These are phyloP conservation scores for Crataegus laevigata DNA, from an alignment of 306 rosid species.

Conservation along the genomic window DNA sequence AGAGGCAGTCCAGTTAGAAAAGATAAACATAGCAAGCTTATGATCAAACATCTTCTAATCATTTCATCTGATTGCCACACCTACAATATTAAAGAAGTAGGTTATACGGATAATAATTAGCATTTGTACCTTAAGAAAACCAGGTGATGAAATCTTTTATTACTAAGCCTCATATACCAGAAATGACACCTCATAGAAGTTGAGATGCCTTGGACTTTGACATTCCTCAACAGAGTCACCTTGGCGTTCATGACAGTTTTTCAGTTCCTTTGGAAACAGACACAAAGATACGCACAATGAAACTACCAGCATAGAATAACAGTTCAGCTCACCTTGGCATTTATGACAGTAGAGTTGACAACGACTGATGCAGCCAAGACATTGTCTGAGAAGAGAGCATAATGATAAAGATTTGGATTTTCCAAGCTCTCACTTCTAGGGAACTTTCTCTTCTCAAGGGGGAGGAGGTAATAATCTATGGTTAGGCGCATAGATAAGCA, in stretches of 20 bases:
- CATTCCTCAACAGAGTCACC: conserved; percentile 27
- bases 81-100: neutral
- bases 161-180: neutral
- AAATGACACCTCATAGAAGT: neutral
- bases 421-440: conserved; percentile 81
- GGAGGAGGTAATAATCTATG: conserved; percentile 79
- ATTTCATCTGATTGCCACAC: neutral
- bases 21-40: neutral
- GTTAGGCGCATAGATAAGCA: conserved; percentile 91
- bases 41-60: neutral
- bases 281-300: neutral
- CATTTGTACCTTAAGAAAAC: neutral
- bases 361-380: conserved; percentile 96
- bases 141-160: neutral
- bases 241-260: conserved; percentile 41
- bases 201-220: neutral
- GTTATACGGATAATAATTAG: neutral
- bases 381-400: conserved; percentile 91
- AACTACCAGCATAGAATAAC: conserved; percentile 6
- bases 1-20: neutral
- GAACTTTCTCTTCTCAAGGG: conserved; percentile 67
- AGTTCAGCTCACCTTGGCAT: conserved; percentile 61
- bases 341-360: conserved; percentile 71
- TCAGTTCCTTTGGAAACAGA: conserved; percentile 3
- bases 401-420: conserved; percentile 71